A percentile compares a stretch with the other conserved stretches of the same genome.
Conservation (phyloP, 2,329 filamentous ascomycete species). For the Penicillium sp. region DNA sequence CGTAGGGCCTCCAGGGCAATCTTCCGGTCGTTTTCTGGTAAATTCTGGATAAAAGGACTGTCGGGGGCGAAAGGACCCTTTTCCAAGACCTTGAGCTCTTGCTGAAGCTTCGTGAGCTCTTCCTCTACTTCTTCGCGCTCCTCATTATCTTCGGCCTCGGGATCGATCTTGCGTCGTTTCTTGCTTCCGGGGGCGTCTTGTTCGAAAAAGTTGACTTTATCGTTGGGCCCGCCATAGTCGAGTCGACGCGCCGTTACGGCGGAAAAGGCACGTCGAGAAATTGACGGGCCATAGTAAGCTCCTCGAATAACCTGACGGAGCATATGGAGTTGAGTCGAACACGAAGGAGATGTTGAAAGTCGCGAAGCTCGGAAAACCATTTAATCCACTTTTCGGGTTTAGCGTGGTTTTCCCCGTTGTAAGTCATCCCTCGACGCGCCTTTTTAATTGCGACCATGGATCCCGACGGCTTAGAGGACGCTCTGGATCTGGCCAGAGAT, state of each 20-base stretch:
- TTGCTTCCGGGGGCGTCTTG: constrained; percentile 38
- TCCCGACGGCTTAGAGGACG: constrained; percentile 23
- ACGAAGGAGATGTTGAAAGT: constrained; percentile 25
- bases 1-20: constrained; percentile 42
- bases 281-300: constrained; percentile 39
- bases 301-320: constrained; percentile 43
- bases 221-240: constrained; percentile 36
- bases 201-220: constrained; percentile 44
- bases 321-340: constrained; percentile 35
- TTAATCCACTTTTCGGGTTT: constrained; percentile 29
- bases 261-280: constrained; percentile 31
- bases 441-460: constrained; percentile 13
- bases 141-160: constrained; percentile 37
- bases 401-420: constrained; percentile 27
- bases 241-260: constrained; percentile 28
- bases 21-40: constrained; percentile 41
- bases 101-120: constrained; percentile 39
- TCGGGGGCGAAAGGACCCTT: constrained; percentile 44
- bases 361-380: constrained; percentile 24
- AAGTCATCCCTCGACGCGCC: constrained; percentile 20
- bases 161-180: constrained; percentile 35
- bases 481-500: constrained; percentile 24
- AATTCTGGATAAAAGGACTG: constrained; percentile 41
- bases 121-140: constrained; percentile 37
- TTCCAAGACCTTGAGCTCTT: constrained; percentile 38